A percentile compares a stretch with the other conserved stretches of the same genome.
These are phyloP conservation scores for Cryptococcus neoformans DNA, from an alignment of 1,284 basidiomycete genomes.

Conservation along the genomic window DNA sequence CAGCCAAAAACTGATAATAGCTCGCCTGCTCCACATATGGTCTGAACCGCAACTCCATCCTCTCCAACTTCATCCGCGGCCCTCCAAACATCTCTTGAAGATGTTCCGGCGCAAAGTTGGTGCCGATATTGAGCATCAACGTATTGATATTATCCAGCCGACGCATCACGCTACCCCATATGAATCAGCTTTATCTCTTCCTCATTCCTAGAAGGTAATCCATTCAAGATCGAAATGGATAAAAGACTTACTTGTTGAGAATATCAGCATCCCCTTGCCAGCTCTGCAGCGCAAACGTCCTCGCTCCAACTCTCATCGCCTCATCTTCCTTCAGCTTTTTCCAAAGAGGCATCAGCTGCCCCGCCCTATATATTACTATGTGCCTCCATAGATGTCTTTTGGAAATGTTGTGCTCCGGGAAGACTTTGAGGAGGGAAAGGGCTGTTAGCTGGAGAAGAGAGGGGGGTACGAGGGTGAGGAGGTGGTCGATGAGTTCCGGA, in stretches of 20 bases:
- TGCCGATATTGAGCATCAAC: slow-evolving; percentile 47
- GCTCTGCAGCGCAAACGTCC: slow-evolving; percentile 29
- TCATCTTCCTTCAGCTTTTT: slow-evolving; percentile 23
- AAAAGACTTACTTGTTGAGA: slow-evolving; percentile 35
- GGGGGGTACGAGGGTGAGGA: slow-evolving; percentile 40
- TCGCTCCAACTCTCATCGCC: slow-evolving; percentile 16
- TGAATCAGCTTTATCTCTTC: no score
- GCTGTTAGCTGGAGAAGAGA: slow-evolving; percentile 39
- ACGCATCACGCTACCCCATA: slow-evolving; percentile 33
- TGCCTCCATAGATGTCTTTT: slow-evolving; percentile 37
- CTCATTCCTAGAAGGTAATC: no score
- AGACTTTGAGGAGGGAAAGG: slow-evolving; percentile 36
- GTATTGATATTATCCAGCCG: slow-evolving; percentile 36
- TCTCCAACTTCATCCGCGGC: slow-evolving; percentile 32
- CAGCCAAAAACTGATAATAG: slow-evolving; percentile 50
- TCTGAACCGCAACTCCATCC: slow-evolving; percentile 47
- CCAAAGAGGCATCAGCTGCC: slow-evolving; percentile 39
- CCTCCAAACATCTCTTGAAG: slow-evolving; percentile 46
- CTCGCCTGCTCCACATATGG: slow-evolving; percentile 50
- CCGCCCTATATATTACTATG: slow-evolving; percentile 27
- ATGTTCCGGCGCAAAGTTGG: slow-evolving; percentile 51
- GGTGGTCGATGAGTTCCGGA: slow-evolving; percentile 43
- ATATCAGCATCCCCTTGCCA: slow-evolving; percentile 50
- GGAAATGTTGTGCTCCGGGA: slow-evolving; percentile 33
- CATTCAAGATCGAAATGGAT: no score